Evolutionary conservation across 129 eudicot species (phyloP).

Genomic region (Arctium lappa): DNA sequence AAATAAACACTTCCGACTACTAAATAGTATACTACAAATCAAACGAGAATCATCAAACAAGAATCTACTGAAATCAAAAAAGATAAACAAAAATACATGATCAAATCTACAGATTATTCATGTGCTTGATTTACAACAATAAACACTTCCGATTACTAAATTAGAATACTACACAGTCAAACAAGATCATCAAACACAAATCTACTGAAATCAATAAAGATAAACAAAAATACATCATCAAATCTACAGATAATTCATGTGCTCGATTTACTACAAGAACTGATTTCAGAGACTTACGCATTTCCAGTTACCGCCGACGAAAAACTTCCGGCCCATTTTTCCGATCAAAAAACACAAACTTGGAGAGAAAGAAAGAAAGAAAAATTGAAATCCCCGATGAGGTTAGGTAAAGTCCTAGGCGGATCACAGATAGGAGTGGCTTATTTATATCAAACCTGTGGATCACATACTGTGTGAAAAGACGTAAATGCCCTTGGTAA

Average conservation of each 20-base stretch:
- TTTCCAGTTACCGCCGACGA: constrained; percentile 98
- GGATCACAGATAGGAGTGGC: constrained; percentile 28
- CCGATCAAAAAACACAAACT: constrained; percentile 16
- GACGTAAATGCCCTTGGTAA: constrained; percentile 20
- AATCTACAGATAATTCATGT: background rate
- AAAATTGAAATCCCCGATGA: constrained; percentile 19
- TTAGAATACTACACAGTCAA: background rate
- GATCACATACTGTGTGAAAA: constrained; percentile 4
- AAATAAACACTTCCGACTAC: background rate
- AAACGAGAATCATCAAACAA: background rate
- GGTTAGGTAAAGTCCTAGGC: constrained; percentile 20
- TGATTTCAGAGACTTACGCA: constrained; percentile 51
- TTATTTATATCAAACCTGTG: constrained; percentile 25
- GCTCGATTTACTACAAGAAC: background rate
- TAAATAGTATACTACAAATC: background rate
- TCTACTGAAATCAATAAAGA: constrained; percentile 9
- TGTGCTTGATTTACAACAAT: background rate
- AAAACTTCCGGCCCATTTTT: constrained; percentile 54
- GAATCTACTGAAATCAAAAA: constrained; percentile 1
- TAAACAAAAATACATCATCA: background rate
- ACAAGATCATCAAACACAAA: background rate
- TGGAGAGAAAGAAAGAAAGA: constrained; percentile 22
- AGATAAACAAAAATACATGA: background rate
- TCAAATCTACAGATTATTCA: background rate
- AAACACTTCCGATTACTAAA: background rate